Conservation (phyloP, 805 yeast species). For the Zygosaccharomyces pseudorouxii region DNA sequence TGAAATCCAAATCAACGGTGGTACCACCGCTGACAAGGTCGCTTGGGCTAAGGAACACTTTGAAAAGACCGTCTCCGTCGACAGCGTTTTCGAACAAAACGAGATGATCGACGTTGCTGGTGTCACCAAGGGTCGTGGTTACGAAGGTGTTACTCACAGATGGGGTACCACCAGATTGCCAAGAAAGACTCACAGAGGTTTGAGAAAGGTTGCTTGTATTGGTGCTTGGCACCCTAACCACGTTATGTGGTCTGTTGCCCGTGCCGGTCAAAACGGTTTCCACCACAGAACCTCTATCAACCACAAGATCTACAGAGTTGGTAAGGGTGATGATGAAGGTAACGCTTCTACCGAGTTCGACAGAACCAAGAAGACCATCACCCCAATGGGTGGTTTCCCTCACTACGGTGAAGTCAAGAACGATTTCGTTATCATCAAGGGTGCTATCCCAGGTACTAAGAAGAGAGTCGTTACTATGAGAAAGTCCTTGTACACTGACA, state of each 20-base stretch:
- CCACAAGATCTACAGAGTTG: slow-evolving; percentile 99
- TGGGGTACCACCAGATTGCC: slow-evolving; percentile 99
- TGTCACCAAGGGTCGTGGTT: slow-evolving; percentile 99
- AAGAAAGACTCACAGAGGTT: slow-evolving; percentile 99
- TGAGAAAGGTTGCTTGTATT: slow-evolving; percentile 99
- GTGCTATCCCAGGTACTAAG: slow-evolving; percentile 99
- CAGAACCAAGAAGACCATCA: slow-evolving; percentile 99
- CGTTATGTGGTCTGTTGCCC: slow-evolving; percentile 99
- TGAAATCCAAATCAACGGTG: slow-evolving; percentile 99
- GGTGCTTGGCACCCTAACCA: slow-evolving; percentile 99
- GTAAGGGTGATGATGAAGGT: slow-evolving; percentile 91
- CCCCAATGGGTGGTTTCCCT: slow-evolving; percentile 99
- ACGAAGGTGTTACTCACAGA: slow-evolving; percentile 99
- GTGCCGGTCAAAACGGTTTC: slow-evolving; percentile 99
- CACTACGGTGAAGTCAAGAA: slow-evolving; percentile 97
- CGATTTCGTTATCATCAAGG: slow-evolving; percentile 96
- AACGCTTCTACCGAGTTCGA: slow-evolving; percentile 96
- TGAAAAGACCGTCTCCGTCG: slow-evolving; percentile 96
- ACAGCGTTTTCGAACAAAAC: slow-evolving; percentile 96
- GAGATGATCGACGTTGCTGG: slow-evolving; percentile 98
- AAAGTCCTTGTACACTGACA: slow-evolving; percentile 96
- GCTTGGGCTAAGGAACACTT: slow-evolving; percentile 98
- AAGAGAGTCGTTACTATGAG: slow-evolving; percentile 99
- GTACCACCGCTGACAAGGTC: slow-evolving; percentile 95
- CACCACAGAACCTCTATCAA: slow-evolving; percentile 99